Evolutionary conservation across 2,329 filamentous ascomycete genomes (phyloP), one percentile per base, ranked within the genome.

Genomic region (Chaetomiaceae sp.): DNA sequence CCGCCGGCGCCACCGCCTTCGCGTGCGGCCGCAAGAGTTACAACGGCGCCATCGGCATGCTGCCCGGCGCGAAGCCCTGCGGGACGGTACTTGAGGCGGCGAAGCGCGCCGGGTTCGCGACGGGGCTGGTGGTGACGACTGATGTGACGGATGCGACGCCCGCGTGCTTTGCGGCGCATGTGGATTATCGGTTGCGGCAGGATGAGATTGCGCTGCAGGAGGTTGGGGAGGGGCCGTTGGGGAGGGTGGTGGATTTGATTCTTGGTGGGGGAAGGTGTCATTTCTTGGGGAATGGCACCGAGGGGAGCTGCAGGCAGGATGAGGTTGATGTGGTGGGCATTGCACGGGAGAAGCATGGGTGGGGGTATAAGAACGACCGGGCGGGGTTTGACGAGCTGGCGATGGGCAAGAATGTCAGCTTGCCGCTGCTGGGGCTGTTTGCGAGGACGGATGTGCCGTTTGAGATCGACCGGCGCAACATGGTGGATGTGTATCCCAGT

Each of bases 1-100:
- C 93, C 5, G 93, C 93, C n/a, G 93, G 93, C 30, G 93, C 93
- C 3, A 98, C 93, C 0, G 93, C 93, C 1, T 98, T 98, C 65
- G 89, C 88, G 3, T 98, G 93, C 60, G 91, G 81, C 17, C 70
- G 75, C 62, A 98, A 98, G 78, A 95, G 84, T 65, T 98, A 98
- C 71, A 98, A 98, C 62, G 89, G 89, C 38, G 93, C 93, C 56
- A 97, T 98, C 57, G 86, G 88, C 9, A 85, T 95, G 44, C 74
- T 94, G 14, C 90, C 90, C 0, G 84, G 94, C 65, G 81, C 86
- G 56, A 80, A 81, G 24, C 88, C 93, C 4, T 98, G 93, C 65
- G 93, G 91, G 7, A 95, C 90, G 15, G 88, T 83, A 4, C 78
- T 98, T 43, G 93, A 98, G 70, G 93, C 93, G 3, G 93, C 93